Base-by-base conservation (phyloP, 331 rosid species). In the Pyrus hybrid region DNA sequence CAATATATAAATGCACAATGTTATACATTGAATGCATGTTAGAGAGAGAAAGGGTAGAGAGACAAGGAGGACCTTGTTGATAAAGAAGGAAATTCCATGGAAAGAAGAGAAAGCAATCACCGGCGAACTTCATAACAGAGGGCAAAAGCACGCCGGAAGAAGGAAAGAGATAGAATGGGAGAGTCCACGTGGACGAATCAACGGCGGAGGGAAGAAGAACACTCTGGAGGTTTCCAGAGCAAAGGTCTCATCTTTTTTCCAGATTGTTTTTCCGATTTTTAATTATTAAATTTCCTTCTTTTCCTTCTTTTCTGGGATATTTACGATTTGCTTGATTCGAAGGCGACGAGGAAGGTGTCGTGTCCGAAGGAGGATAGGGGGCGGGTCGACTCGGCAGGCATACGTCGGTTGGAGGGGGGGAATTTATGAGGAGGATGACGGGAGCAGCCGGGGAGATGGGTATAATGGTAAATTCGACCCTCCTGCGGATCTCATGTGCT, bases 121-220 rank as follows among this genome's bases (percentile, higher is more conserved):
- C 77, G 78, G 32, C 63, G 68, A 86, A 80, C 88, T 93, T 93
- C 97, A 89, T 87, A 85, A 77, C 77, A 67, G 30, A 18, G 74
- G 77, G 76, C 28, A 74, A 67, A 57, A 20, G 32, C 72, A 56
- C 54, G 63, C 68, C 37, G 68, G 23, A 57, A 30, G 26, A 33
- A 43, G 33, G 47, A 17, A 57, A 30, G 58, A 21, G 47, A 21
- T 26, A 60, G 41, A 37, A 41, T 13, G 57, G 63, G 43, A 56
- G 43, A 6, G 35, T n/a, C 56, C 76, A 62, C 63, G 67, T 3
- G 58, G 69, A 35, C 12, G 58, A 63, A 53, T 62, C 63, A 43
- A 75, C 16, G 77, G 60, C 70, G 71, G 26, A 5, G 21, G 29
- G 51, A 71, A 22, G 53, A 64, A 49, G 20, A 49, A 6, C n/a